A percentile compares a stretch with the other conserved stretches of the same genome.
phyloP scores from a whole-genome alignment of 2,329 filamentous ascomycete genomes.

The Aureobasidium sp. region DNA sequence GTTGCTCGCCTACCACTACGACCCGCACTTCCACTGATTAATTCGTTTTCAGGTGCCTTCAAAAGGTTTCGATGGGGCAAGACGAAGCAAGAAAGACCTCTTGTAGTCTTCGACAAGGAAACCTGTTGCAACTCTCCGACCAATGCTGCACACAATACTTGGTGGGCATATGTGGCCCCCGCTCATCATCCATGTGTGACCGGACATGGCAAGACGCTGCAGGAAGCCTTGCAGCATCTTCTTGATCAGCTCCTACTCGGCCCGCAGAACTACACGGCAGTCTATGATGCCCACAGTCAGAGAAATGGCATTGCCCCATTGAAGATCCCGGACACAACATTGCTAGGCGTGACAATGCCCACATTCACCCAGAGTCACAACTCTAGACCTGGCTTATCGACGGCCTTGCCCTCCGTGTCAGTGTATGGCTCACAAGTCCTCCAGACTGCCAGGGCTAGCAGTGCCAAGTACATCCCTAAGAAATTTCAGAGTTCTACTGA shows the following conservation, averaged over 20 bases:
- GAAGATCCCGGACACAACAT: too few species aligned
- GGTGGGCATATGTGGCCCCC: background rate
- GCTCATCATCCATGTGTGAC: background rate
- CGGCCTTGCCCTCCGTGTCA: too few species aligned
- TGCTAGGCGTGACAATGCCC: too few species aligned
- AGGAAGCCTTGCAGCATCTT: background rate
- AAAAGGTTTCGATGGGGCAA: background rate
- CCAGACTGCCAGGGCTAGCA: too few species aligned
- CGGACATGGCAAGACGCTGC: background rate
- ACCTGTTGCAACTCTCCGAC: background rate
- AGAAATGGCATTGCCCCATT: background rate
- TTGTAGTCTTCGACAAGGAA: background rate
- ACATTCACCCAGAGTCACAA: too few species aligned
- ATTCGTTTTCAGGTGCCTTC: background rate
- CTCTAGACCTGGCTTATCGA: too few species aligned
- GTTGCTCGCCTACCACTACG: background rate
- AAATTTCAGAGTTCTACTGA: too few species aligned
- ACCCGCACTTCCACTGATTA: background rate
- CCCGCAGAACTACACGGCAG: background rate
- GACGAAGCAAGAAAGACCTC: too few species aligned
- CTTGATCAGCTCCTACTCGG: background rate
- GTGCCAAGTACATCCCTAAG: too few species aligned
- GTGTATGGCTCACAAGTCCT: too few species aligned
- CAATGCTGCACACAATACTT: background rate
- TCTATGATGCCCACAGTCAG: background rate